Evolutionary conservation across 1,139 yeast genomes (phyloP).

Genomic region (Arxiozyma slooffiae): DNA sequence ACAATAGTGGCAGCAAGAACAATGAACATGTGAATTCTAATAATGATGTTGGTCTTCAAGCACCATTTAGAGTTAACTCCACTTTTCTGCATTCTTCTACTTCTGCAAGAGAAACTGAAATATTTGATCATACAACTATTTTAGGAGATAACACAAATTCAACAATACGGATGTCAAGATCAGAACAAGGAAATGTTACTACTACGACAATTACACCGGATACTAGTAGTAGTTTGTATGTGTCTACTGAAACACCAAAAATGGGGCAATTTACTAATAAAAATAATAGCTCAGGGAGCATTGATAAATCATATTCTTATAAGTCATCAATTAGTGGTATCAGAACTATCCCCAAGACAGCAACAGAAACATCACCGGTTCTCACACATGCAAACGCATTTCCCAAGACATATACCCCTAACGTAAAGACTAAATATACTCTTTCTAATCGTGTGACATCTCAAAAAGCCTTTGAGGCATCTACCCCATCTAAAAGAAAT

Average conservation of each 20-base stretch:
- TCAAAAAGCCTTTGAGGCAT: neutral
- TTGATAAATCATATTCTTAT: neutral
- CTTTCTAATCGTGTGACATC: slow-evolving; percentile 1
- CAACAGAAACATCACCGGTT: neutral
- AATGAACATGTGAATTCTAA: neutral
- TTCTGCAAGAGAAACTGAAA: slow-evolving; percentile 5
- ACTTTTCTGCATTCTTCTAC: neutral
- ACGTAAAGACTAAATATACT: neutral
- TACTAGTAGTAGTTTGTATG: slow-evolving; percentile 10
- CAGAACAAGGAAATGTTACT: slow-evolving; percentile 9
- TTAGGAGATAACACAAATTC: slow-evolving; percentile 21
- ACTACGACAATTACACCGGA: slow-evolving; percentile 9
- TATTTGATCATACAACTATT: slow-evolving; percentile 5
- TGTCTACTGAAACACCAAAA: slow-evolving; percentile 9
- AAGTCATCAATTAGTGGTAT: neutral
- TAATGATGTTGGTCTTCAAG: neutral
- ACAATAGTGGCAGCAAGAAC: slow-evolving; percentile 12
- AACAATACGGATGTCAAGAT: slow-evolving; percentile 18
- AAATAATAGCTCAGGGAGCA: neutral
- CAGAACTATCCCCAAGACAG: neutral
- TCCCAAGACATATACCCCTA: slow-evolving; percentile 1
- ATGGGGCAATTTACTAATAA: neutral
- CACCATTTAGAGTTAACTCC: slow-evolving; percentile 3
- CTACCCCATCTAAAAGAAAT: neutral
- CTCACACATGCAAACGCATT: slow-evolving; percentile 1